A percentile compares a stretch with the other conserved stretches of the same genome.
These are phyloP conservation scores for Canavalia ensiformis DNA, from an alignment of 306 rosid species.

Conservation along the genomic window DNA sequence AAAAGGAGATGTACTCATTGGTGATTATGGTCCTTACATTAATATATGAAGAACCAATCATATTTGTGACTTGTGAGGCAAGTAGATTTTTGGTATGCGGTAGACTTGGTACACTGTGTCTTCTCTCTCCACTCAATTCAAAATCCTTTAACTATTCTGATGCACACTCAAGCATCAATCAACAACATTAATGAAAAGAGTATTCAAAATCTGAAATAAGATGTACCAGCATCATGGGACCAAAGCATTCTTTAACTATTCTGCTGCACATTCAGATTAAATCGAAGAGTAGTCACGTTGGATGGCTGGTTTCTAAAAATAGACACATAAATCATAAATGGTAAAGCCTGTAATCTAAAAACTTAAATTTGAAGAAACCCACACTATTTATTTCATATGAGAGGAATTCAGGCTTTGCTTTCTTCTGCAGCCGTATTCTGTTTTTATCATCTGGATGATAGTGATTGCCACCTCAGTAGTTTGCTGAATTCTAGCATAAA, in stretches of 20 bases:
- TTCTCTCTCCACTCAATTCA: not conserved
- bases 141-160: not conserved
- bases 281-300: not conserved
- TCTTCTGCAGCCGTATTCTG: not conserved
- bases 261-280: conserved; percentile 8
- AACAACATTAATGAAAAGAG: not conserved
- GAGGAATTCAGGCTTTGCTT: not conserved
- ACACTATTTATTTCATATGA: not conserved
- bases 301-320: not conserved
- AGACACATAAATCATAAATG: not conserved
- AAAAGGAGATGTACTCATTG: not conserved
- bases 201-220: not conserved
- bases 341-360: not conserved
- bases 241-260: not conserved
- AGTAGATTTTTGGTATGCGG: not conserved
- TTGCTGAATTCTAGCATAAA: too few relatives aligned
- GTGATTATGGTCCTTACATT: not conserved
- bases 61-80: conserved; percentile 5
- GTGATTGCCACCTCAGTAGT: too few relatives aligned
- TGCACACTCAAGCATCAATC: not conserved
- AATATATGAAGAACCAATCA: not conserved
- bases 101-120: not conserved
- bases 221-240: not conserved
- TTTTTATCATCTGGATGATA: too few relatives aligned
- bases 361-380: not conserved